These are phyloP conservation scores for Colletotrichum lupini DNA, from an alignment of 2,329 filamentous ascomycete genomes.

Conservation along the genomic window DNA sequence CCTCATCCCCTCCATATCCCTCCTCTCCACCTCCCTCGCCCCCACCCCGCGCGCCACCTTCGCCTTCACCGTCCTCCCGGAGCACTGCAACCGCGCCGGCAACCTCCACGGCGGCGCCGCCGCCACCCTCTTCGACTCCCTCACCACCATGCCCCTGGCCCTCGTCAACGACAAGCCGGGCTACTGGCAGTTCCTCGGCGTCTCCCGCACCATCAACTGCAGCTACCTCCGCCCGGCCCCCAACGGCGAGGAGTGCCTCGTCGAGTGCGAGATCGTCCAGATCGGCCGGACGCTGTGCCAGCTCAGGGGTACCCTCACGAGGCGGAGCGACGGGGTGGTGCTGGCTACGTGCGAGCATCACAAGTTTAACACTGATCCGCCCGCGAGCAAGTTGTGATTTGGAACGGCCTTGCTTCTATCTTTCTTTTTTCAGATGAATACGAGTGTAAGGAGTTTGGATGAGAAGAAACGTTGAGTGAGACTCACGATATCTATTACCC, in stretches of 20 bases:
- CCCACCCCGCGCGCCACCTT: conserved; percentile 56
- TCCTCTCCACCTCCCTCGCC: conserved; percentile 50
- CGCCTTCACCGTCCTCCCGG: conserved; percentile 58
- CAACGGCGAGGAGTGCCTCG: conserved; percentile 58
- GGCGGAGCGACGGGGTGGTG: conserved; percentile 62
- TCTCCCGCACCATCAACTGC: conserved; percentile 73
- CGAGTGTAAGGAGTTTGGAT: neutral
- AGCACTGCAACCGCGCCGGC: conserved; percentile 63
- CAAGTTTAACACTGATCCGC: conserved; percentile 70
- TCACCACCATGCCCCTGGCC: conserved; percentile 69
- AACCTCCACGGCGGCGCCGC: conserved; percentile 73
- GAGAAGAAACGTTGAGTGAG: neutral
- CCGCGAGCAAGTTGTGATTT: conserved; percentile 41
- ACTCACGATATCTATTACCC: neutral
- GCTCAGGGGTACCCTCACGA: conserved; percentile 65
- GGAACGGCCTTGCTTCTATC: no score
- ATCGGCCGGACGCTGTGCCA: conserved; percentile 65
- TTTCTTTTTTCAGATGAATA: neutral
- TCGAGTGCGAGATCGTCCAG: conserved; percentile 69
- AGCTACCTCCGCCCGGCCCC: conserved; percentile 75
- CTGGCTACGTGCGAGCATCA: conserved; percentile 72
- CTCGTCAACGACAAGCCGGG: conserved; percentile 65
- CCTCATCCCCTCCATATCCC: conserved; percentile 53
- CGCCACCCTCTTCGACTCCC: conserved; percentile 74
- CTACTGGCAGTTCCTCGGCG: conserved; percentile 71